Evolutionary conservation across 768 basidiomycete species (phyloP).

Genomic region (Mycena amicta): DNA sequence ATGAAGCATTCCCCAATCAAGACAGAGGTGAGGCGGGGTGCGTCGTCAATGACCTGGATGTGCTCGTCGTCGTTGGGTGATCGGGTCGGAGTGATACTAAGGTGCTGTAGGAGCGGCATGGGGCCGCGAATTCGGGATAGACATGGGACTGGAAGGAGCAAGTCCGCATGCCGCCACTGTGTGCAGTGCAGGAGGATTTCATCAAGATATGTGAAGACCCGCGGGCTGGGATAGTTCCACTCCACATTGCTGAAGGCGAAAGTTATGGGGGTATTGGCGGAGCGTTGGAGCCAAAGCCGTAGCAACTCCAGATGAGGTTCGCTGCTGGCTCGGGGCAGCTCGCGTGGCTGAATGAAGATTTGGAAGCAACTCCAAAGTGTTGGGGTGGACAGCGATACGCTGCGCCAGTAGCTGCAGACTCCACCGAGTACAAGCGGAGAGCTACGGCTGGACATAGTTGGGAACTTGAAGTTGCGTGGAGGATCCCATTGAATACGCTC

Average conservation of each 20-base stretch:
- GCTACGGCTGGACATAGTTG: background rate
- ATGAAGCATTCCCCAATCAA: background rate
- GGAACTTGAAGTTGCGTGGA: too few species aligned
- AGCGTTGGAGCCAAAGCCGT: background rate
- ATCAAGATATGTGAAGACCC: background rate
- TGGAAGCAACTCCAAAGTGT: background rate
- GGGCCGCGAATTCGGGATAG: background rate
- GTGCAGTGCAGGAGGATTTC: background rate
- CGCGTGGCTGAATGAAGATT: background rate
- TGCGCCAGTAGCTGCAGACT: background rate
- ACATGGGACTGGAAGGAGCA: background rate
- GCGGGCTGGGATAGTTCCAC: background rate
- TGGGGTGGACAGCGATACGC: background rate
- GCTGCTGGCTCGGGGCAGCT: background rate
- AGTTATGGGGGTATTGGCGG: background rate
- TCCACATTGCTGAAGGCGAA: background rate
- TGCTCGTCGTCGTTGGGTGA: background rate
- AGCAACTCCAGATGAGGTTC: background rate
- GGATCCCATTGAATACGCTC: background rate
- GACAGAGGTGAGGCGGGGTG: background rate
- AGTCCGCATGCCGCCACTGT: slow-evolving; percentile 3
- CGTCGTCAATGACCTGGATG: background rate
- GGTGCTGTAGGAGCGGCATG: slow-evolving; percentile 5
- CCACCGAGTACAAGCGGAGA: background rate
- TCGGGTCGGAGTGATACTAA: background rate